A percentile compares a stretch with the other conserved stretches of the same genome.
These are phyloP conservation scores for Ceratocystis lukuohia DNA, from an alignment of 2,329 filamentous ascomycete genomes.

Conservation along the genomic window DNA sequence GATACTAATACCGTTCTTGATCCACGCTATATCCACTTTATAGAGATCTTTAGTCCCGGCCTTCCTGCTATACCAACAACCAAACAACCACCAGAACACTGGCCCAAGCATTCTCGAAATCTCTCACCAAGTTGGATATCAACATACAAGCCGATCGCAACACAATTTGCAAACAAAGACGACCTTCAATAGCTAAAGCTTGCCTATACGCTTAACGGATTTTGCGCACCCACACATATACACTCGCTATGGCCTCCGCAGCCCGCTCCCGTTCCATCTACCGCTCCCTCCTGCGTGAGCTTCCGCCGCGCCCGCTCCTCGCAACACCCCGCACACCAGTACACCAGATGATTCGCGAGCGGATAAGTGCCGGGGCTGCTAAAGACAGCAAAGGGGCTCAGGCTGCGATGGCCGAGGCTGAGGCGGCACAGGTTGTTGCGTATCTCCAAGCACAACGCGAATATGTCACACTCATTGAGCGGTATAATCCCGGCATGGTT, in stretches of 20 bases:
- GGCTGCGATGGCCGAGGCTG: conserved; percentile 20
- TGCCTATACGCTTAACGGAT: too few species aligned
- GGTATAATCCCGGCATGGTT: conserved; percentile 86
- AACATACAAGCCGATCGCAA: too few species aligned
- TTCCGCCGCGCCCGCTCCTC: conserved; percentile 55
- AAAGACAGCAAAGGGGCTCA: too few species aligned
- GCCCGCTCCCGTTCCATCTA: conserved; percentile 62
- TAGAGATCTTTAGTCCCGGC: too few species aligned
- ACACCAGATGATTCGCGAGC: conserved; percentile 53
- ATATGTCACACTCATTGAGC: conserved; percentile 68
- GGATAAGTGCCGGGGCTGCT: conserved; percentile 36
- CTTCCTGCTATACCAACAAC: too few species aligned
- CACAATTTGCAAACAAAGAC: too few species aligned
- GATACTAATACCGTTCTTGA: not conserved
- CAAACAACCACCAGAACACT: too few species aligned
- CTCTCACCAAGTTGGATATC: too few species aligned
- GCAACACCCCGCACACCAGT: conserved; percentile 49
- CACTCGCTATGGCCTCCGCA: conserved; percentile 26
- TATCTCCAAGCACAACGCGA: conserved; percentile 77
- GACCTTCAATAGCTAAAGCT: too few species aligned
- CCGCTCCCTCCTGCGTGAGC: conserved; percentile 75
- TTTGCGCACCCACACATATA: not conserved
- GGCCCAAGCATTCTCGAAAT: too few species aligned
- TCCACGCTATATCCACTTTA: too few species aligned
- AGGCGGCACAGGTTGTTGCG: conserved; percentile 60